A percentile compares a stretch with the other conserved stretches of the same genome.
Evolutionary conservation across 2,329 filamentous ascomycete species (phyloP).

Genomic region (Clarireedia sp.): DNA sequence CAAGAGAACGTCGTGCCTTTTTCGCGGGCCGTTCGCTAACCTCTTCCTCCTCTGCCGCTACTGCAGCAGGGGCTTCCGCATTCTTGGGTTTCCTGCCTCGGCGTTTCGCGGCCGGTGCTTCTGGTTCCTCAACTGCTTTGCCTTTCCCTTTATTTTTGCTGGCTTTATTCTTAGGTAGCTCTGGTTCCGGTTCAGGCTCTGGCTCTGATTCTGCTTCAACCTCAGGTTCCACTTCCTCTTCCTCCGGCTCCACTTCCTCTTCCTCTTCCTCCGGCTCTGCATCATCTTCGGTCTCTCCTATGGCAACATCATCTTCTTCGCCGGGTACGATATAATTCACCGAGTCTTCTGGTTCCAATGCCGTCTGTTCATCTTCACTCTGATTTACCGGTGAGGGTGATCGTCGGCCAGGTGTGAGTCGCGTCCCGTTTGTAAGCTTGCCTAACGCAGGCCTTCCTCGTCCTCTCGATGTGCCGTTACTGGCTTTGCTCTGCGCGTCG

Average conservation of each 20-base stretch:
- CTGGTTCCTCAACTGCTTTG: constrained; percentile 3
- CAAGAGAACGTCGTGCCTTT: constrained; percentile 15
- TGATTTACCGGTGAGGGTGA: constrained; percentile 15
- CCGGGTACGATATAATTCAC: constrained; percentile 20
- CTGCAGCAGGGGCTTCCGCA: constrained; percentile 16
- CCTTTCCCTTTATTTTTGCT: constrained; percentile 10
- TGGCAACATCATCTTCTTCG: constrained; percentile 25
- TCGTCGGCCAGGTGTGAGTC: constrained; percentile 12
- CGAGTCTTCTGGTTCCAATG: constrained; percentile 36
- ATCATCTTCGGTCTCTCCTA: constrained; percentile 25
- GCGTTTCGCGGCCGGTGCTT: not conserved
- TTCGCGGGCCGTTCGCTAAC: constrained; percentile 13
- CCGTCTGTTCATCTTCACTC: constrained; percentile 35
- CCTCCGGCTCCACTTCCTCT: constrained; percentile 15
- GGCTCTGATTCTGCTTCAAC: constrained; percentile 18
- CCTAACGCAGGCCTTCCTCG: constrained; percentile 7
- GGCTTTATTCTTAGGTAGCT: not conserved
- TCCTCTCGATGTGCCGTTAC: not conserved
- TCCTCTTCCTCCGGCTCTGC: constrained; percentile 12
- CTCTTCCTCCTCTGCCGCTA: not conserved
- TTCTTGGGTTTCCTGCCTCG: constrained; percentile 7
- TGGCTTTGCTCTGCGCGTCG: constrained; percentile 2
- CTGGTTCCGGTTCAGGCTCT: constrained; percentile 3
- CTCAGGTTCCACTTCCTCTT: constrained; percentile 15
- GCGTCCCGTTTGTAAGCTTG: constrained; percentile 19